These are phyloP conservation scores for Tetracladium maxilliforme DNA, from an alignment of 2,329 filamentous ascomycete species.

Conservation along the genomic window DNA sequence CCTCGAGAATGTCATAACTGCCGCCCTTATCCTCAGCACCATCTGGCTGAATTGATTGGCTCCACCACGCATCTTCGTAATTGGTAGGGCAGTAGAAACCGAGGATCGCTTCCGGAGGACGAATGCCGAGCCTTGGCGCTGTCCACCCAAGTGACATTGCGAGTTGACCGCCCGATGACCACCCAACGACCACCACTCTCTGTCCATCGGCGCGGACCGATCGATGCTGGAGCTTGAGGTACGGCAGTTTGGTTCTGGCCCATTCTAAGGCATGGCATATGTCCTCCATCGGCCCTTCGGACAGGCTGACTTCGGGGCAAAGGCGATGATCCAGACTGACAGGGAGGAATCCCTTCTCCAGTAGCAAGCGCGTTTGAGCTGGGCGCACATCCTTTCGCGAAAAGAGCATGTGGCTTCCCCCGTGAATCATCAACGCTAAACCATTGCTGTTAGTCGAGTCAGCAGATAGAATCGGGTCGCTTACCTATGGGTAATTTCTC, in stretches of 20 bases:
- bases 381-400: slow-evolving; percentile 20
- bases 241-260: slow-evolving; percentile 17
- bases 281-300: slow-evolving; percentile 29
- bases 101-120: slow-evolving; percentile 24
- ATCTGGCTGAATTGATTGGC: slow-evolving; percentile 6
- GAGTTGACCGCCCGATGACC: slow-evolving; percentile 30
- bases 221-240: slow-evolving; percentile 6
- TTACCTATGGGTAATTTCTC: slow-evolving; percentile 2
- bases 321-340: slow-evolving; percentile 33
- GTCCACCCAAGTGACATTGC: slow-evolving; percentile 28
- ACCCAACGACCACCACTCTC: slow-evolving; percentile 25
- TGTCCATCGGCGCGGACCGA: slow-evolving; percentile 12
- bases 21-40: slow-evolving; percentile 3
- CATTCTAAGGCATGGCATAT: slow-evolving; percentile 25
- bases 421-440: slow-evolving; percentile 27
- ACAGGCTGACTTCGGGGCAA: slow-evolving; percentile 29
- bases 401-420: slow-evolving; percentile 24
- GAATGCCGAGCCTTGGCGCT: slow-evolving; percentile 10
- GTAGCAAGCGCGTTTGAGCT: slow-evolving; percentile 19
- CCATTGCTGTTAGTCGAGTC: not conserved
- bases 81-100: slow-evolving; percentile 28
- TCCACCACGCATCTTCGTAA: slow-evolving; percentile 16
- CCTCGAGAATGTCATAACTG: slow-evolving; percentile 13
- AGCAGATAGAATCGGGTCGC: no score
- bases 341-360: slow-evolving; percentile 25